A percentile compares a stretch with the other conserved stretches of the same genome.
Conservation (phyloP, 1,139 yeast species). For the Yamadazyma siamensis region DNA sequence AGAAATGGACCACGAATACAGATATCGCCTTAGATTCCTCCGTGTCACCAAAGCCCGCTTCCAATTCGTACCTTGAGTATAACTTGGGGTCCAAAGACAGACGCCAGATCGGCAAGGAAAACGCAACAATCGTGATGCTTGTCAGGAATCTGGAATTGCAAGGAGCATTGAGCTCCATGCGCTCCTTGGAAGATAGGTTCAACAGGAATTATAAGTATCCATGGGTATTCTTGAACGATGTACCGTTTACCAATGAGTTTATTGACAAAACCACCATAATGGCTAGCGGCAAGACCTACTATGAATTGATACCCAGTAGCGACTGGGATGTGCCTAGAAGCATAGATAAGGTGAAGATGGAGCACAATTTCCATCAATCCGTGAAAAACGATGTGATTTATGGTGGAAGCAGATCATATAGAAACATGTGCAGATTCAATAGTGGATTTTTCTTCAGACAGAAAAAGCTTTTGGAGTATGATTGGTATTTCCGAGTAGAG, state of each 20-base stretch:
- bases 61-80: conserved; percentile 40
- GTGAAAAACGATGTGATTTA: conserved; percentile 28
- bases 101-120: conserved; percentile 41
- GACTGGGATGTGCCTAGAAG: conserved; percentile 45
- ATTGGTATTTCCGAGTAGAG: conserved; percentile 46
- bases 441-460: conserved; percentile 46
- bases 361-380: conserved; percentile 23
- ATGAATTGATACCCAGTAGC: conserved; percentile 39
- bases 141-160: conserved; percentile 40
- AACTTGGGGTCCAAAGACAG: conserved; percentile 27
- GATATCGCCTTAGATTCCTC: too few species aligned
- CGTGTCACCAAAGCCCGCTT: conserved; percentile 36
- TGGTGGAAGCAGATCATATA: conserved; percentile 38
- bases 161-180: conserved; percentile 41
- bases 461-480: conserved; percentile 34
- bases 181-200: conserved; percentile 47
- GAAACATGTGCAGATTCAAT: conserved; percentile 50
- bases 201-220: conserved; percentile 44
- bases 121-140: conserved; percentile 50
- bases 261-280: conserved; percentile 63
- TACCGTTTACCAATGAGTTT: conserved; percentile 38
- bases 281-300: conserved; percentile 74
- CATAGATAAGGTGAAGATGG: conserved; percentile 29
- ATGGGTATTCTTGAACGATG: conserved; percentile 46
- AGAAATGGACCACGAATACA: too few species aligned